Conservation (phyloP, 2,329 filamentous ascomycete genomes). For the Talaromyces islandicus region DNA sequence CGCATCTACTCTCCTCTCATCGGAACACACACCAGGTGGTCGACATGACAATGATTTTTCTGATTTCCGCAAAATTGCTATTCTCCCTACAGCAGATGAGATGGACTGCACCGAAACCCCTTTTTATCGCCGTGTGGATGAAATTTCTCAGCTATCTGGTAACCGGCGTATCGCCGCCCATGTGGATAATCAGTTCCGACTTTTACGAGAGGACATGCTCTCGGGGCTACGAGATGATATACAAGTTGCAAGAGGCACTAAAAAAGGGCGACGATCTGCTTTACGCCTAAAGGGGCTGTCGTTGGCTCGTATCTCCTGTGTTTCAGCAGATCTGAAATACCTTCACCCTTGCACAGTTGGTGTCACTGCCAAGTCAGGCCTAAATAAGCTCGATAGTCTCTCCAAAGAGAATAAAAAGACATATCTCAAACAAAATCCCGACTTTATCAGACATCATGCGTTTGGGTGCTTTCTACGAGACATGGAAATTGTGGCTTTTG, state of each 20-base stretch:
- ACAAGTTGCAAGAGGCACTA: constrained; percentile 45
- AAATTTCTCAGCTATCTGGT: constrained; percentile 38
- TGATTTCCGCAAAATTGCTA: constrained; percentile 55
- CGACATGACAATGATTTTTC: constrained; percentile 68
- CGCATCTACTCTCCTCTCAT: background rate
- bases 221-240: constrained; percentile 59
- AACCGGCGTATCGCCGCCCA: constrained; percentile 44
- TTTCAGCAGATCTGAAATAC: constrained; percentile 52
- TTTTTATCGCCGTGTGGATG: constrained; percentile 51
- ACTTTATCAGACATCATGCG: constrained; percentile 53
- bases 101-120: constrained; percentile 47
- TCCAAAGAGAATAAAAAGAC: background rate
- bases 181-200: constrained; percentile 65
- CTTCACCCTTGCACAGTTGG: constrained; percentile 45
- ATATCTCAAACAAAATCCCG: constrained; percentile 37
- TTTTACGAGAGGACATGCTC: constrained; percentile 66
- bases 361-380: background rate
- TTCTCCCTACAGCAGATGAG: constrained; percentile 63
- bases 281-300: constrained; percentile 35
- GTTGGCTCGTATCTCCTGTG: constrained; percentile 26
- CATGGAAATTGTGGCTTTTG: constrained; percentile 52
- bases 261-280: constrained; percentile 38
- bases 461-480: constrained; percentile 53
- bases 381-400: background rate
- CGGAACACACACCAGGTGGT: constrained; percentile 43